phyloP scores from a whole-genome alignment of 2,329 filamentous ascomycete species.

The Pestalotiopsis sp. region DNA sequence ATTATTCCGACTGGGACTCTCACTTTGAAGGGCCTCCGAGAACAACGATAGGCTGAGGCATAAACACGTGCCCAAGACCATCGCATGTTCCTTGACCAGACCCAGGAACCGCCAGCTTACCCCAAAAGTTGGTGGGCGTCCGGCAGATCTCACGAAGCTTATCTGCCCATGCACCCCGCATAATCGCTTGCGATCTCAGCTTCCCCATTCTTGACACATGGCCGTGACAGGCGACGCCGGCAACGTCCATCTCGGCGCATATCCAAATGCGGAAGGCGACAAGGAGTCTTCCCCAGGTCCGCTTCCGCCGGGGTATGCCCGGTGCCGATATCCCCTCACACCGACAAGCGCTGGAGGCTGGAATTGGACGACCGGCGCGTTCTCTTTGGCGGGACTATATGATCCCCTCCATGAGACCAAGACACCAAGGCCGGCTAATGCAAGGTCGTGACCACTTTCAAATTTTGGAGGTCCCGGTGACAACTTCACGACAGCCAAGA shows the following conservation, averaged over 20 bases:
- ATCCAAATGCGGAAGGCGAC: not conserved
- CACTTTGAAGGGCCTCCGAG: not conserved
- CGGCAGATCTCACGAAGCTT: conserved; percentile 3
- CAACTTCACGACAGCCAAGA: not conserved
- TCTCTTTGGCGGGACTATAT: not conserved
- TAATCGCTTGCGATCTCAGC: not conserved
- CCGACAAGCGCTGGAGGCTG: not conserved
- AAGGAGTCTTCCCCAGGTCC: not conserved
- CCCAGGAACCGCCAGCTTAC: not conserved
- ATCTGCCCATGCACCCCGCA: conserved; percentile 5
- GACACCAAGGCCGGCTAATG: not conserved
- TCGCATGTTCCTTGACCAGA: not conserved
- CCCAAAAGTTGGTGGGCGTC: not conserved
- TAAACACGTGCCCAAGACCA: not conserved
- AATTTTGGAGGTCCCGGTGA: not conserved
- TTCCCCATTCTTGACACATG: not conserved
- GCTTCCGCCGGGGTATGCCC: not conserved
- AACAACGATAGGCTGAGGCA: not conserved
- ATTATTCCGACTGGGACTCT: not conserved
- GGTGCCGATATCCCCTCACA: not conserved
- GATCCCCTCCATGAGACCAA: not conserved
- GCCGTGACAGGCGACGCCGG: not conserved
- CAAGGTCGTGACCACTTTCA: not conserved
- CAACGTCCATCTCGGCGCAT: not conserved
- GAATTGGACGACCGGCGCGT: not conserved